Conservation (phyloP, 768 basidiomycete genomes). For the Suillus subalutaceus region DNA sequence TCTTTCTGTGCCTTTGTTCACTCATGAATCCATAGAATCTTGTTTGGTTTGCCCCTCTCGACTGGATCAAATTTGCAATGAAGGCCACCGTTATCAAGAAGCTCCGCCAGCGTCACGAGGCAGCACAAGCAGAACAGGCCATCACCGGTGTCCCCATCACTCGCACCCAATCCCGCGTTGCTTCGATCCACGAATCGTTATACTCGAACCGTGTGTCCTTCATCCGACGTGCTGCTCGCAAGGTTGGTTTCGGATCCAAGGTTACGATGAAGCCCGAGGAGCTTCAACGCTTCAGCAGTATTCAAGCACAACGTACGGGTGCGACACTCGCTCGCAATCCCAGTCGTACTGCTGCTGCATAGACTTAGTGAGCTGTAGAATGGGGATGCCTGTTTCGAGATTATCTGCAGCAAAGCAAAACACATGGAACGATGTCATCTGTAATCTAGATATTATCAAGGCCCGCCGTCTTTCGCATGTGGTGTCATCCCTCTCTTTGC, state of each 20-base stretch:
- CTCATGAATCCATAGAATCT: constrained; percentile 64
- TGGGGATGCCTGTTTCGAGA: neutral
- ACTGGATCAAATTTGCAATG: constrained; percentile 96
- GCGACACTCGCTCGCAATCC: constrained; percentile 78
- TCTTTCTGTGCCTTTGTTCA: constrained; percentile 15
- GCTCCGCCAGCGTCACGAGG: constrained; percentile 69
- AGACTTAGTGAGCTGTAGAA: constrained; percentile 23
- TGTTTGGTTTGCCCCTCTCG: constrained; percentile 94
- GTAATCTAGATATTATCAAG: constrained; percentile 18
- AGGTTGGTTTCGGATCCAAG: constrained; percentile 86
- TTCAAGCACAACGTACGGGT: constrained; percentile 82
- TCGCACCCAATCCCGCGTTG: constrained; percentile 88
- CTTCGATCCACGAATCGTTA: constrained; percentile 86
- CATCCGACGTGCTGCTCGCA: constrained; percentile 84
- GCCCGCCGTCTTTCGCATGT: constrained; percentile 15
- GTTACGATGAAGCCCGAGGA: constrained; percentile 84
- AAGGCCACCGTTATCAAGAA: constrained; percentile 89
- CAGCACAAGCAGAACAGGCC: constrained; percentile 38
- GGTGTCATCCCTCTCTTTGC: constrained; percentile 18
- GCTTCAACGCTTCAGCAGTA: constrained; percentile 81
- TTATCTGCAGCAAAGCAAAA: neutral
- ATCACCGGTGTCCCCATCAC: constrained; percentile 65
- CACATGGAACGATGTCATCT: constrained; percentile 11
- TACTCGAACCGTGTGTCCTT: constrained; percentile 97
- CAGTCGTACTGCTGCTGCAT: constrained; percentile 54